A percentile compares a stretch with the other conserved stretches of the same genome.
Evolutionary conservation across 148 eudicot species (phyloP).

Genomic region (Silene latifolia): DNA sequence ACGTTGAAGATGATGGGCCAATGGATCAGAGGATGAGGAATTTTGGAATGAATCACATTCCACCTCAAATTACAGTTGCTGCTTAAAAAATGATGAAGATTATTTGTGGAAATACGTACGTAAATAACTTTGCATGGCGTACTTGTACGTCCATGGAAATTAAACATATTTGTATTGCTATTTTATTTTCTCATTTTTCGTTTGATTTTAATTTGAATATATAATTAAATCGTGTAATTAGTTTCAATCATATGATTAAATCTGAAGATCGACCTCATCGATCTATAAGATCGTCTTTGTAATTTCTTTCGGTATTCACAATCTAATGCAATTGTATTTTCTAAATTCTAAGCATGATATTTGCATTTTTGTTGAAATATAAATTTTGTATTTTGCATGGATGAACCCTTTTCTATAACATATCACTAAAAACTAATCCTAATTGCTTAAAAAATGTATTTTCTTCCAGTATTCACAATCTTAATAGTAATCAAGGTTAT

Average conservation of each 20-base stretch:
- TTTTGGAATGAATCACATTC: neutral
- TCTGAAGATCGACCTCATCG: neutral
- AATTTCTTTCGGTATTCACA: neutral
- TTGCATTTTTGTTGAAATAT: no score
- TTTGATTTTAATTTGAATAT: no score
- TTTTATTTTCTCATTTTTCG: neutral
- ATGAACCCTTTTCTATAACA: no score
- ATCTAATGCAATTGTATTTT: slow-evolving; percentile 3
- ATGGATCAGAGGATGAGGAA: slow-evolving; percentile 15
- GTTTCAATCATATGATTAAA: neutral
- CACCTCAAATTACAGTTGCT: slow-evolving; percentile 18
- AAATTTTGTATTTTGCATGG: no score
- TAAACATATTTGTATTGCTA: neutral
- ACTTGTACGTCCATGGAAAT: neutral
- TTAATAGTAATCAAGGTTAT: no score
- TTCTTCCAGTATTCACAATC: no score
- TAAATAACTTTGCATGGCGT: no score
- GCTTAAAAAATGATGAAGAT: slow-evolving; percentile 2
- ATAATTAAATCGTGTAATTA: no score
- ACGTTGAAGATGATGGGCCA: neutral
- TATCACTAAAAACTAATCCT: no score
- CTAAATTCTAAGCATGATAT: neutral
- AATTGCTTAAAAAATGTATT: no score
- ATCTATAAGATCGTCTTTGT: slow-evolving; percentile 15
- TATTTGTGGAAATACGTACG: neutral